Conservation (phyloP, 352 stramenopile species). For the Phytophthora ramorum region DNA sequence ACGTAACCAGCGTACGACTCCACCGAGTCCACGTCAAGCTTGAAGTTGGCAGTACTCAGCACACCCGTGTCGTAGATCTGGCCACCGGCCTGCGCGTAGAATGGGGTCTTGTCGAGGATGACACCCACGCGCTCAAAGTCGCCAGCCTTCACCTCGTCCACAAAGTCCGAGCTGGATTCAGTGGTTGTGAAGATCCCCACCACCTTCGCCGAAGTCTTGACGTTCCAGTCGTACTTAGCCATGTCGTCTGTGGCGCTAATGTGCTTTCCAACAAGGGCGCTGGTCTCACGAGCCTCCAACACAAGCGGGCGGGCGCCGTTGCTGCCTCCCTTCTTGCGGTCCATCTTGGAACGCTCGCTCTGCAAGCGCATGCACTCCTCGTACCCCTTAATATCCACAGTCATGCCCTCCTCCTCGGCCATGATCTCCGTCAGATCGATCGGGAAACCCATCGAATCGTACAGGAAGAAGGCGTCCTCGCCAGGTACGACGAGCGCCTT, state of each 20-base stretch:
- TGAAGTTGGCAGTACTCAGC: slow-evolving; percentile 58
- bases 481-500: slow-evolving; percentile 89
- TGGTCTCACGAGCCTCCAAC: slow-evolving; percentile 96
- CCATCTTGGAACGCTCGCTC: slow-evolving; percentile 82
- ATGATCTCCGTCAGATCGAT: slow-evolving; percentile 99
- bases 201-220: slow-evolving; percentile 83
- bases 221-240: slow-evolving; percentile 95
- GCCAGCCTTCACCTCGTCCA: slow-evolving; percentile 70
- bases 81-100: slow-evolving; percentile 98
- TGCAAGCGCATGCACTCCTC: slow-evolving; percentile 94
- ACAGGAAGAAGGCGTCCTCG: slow-evolving; percentile 98
- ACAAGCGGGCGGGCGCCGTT: slow-evolving; percentile 84
- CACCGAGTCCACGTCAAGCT: slow-evolving; percentile 89
- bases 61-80: slow-evolving; percentile 96
- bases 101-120: slow-evolving; percentile 97
- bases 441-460: slow-evolving; percentile 99
- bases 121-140: slow-evolving; percentile 94
- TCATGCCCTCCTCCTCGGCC: slow-evolving; percentile 95
- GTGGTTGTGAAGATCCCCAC: slow-evolving; percentile 95
- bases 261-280: slow-evolving; percentile 79
- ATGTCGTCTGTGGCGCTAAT: slow-evolving; percentile 93
- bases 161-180: slow-evolving; percentile 85
- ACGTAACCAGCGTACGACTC: slow-evolving; percentile 97
- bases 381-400: slow-evolving; percentile 94
- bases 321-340: slow-evolving; percentile 90